Base-by-base conservation (phyloP, 179 eudicot genomes). In the Drosera spatulata region DNA sequence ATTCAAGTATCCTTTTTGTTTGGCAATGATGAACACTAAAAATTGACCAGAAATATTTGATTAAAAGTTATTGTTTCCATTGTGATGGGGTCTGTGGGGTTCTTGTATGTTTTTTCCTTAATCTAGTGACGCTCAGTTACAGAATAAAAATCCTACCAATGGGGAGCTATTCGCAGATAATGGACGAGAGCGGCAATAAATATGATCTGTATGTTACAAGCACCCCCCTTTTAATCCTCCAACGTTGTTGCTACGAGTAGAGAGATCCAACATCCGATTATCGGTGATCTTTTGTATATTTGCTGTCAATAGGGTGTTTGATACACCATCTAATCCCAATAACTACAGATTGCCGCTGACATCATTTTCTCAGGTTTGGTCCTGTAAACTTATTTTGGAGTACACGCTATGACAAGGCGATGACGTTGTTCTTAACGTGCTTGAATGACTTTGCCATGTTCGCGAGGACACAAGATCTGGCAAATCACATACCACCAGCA, bases 331-430 rank as follows among this genome's bases (percentile, higher is more conserved):
- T n/a, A n/a, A n/a, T n/a, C n/a, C 33, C 33, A 22, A 22, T 22
- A 22, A 22, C 33, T 22, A 22, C 33, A 0, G 33, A 22, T 22
- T 22, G 33, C 33, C 33, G 33, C 33, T 22, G 33, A 22, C 33
- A 22, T 22, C 33, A 2, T 60, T 13, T 41, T 12, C 43, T 53
- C 15, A 91, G 96, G 79, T 91, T 85, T 82, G 98, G 98, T 59
- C 98, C 98, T 11, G 98, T 88, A 50, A 91, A 91, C 74, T 70
- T 93, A 80, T 89, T 93, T 74, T 89, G 96, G 99, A 93, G 96
- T 79, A 86, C 99, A 56, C 96, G 99, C 50, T 89, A 93, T 69
- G 99, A 86, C 73, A 89, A 86, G 75, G 99, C 99, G 64, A 93
- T 93, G 99, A 84, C 90, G 50, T 69, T 86, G 73, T 93, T 79